Conservation (phyloP, 2,329 filamentous ascomycete genomes). For the Penicillium sp. region DNA sequence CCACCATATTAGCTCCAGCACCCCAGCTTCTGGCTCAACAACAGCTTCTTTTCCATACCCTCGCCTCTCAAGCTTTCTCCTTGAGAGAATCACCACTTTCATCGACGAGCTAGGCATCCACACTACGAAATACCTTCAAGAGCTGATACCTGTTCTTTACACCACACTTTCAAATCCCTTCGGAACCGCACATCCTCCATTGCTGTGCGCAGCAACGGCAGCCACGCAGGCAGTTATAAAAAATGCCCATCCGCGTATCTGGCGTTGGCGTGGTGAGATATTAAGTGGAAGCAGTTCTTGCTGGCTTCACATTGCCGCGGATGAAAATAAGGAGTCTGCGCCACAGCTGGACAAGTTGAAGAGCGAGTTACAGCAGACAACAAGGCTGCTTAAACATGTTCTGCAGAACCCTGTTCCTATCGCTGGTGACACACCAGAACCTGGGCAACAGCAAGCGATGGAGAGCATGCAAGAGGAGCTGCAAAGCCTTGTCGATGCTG, state of each 20-base stretch:
- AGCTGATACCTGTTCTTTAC: slow-evolving; percentile 67
- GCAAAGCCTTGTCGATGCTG: slow-evolving; percentile 36
- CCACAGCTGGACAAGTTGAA: slow-evolving; percentile 24
- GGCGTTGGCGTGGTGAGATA: slow-evolving; percentile 63
- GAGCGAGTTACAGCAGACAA: slow-evolving; percentile 28
- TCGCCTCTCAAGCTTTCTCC: slow-evolving; percentile 51
- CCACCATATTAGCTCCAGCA: slow-evolving; percentile 49
- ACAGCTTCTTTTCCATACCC: slow-evolving; percentile 47
- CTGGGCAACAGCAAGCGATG: slow-evolving; percentile 24
- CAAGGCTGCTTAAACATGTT: slow-evolving; percentile 32
- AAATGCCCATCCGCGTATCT: slow-evolving; percentile 70
- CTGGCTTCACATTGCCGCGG: slow-evolving; percentile 59
- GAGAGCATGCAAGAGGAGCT: slow-evolving; percentile 38
- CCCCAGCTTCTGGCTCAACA: slow-evolving; percentile 44
- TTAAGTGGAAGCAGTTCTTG: slow-evolving; percentile 63
- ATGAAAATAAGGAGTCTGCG: slow-evolving; percentile 17
- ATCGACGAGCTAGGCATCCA: slow-evolving; percentile 39
- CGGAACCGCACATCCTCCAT: slow-evolving; percentile 54
- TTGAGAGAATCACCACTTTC: slow-evolving; percentile 30
- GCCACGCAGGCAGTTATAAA: slow-evolving; percentile 61
- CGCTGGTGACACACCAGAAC: slow-evolving; percentile 16
- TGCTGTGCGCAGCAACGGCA: slow-evolving; percentile 56
- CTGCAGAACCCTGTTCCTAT: slow-evolving; percentile 28
- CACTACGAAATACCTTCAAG: slow-evolving; percentile 51
- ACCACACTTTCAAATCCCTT: slow-evolving; percentile 70